Base-by-base conservation (phyloP, 257 asterid genomes). In the Ajuga chamaepitys region DNA sequence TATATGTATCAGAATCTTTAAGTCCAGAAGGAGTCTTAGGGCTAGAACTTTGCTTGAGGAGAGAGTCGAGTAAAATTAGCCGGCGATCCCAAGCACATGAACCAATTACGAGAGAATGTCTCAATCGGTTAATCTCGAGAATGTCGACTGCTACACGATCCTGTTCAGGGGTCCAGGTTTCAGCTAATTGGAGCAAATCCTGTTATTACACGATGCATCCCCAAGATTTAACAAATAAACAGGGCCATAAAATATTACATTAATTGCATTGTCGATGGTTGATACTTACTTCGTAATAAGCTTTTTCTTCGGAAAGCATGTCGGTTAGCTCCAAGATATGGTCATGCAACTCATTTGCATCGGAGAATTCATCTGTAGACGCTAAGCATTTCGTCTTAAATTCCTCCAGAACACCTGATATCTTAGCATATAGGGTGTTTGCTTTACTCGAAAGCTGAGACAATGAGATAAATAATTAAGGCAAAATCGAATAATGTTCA, bases 1-100 rank as follows among this genome's bases (percentile, higher is more conserved):
- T 37, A 63, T 30, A 42, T 53, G 75, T 22, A 56, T 86, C 82
- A 17, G 67, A 78, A 40, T 77, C 80, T 64, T 77, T 67, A 66
- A 35, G 63, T 37, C 70, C 73, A 54, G 17, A 14, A 52, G 78
- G 70, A 71, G 77, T 72, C 66, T 66, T 79, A 10, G 77, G 80
- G 63, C 71, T 74, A 34, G 85, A 76, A 64, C 62, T 54, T 61
- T 60, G 75, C 59, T 83, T 63, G 40, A 87, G 83, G 68, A 87
- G 83, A 56, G 89, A 80, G 64, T 84, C 82, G 47, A 93, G 68
- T 20, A 80, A 75, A 72, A 62, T 68, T 14, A 89, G 81, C 46
- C 92, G 78, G 3, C 77, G 82, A 72, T 89, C 86, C 99, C 99
- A 93, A 53, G 75, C 74, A 22, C 70, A 88, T n/a, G 95, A 84